Evolutionary conservation across 306 rosid genomes (phyloP), one percentile per base, ranked within the genome.

Genomic region (Prinsepia uniflora): DNA sequence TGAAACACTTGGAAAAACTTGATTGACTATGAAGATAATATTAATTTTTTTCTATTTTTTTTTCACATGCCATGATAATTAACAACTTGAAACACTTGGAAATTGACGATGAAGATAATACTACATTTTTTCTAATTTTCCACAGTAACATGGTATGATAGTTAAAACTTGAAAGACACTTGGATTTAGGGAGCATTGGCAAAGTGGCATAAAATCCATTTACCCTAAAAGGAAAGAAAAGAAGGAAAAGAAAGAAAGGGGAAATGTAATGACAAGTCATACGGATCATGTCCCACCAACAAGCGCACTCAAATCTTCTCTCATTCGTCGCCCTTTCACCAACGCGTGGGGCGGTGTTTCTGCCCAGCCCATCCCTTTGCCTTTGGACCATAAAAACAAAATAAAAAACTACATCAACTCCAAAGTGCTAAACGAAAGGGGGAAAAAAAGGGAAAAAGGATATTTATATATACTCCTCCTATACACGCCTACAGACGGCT

Each of bases 271-370:
- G 49, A 65, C 66, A 67, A 78, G 10, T 71, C 79, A 78, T 59
- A 15, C 15, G 64, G 10, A 45, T 44, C 58, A 44, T 66, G 82
- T 67, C 91, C 89, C 84, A 83, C 85, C 84, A 17, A 46, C 75
- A 72, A 72, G 30, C 82, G 90, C 96, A 90, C 87, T 50, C 63
- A 73, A 46, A 17, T 30, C 65, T 42, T 4, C 10, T 73, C 78
- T 71, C 70, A 86, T 90, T 90, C 90, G 96, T 80, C 69, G 19
- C 6, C 42, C 68, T 9, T 18, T 78, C 61, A 24, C 84, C 71
- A 67, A 66, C 75, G 91, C 86, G 84, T 88, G 85, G 84, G 86
- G 6, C 84, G 89, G 85, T 81, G 73, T 69, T 68, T 75, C 84
- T 76, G 73, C 76, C 14, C 12, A 67, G 24, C 57, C 74, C 75